Evolutionary conservation across 2,329 filamentous ascomycete species (phyloP).

Genomic region (Xylaria sp.): DNA sequence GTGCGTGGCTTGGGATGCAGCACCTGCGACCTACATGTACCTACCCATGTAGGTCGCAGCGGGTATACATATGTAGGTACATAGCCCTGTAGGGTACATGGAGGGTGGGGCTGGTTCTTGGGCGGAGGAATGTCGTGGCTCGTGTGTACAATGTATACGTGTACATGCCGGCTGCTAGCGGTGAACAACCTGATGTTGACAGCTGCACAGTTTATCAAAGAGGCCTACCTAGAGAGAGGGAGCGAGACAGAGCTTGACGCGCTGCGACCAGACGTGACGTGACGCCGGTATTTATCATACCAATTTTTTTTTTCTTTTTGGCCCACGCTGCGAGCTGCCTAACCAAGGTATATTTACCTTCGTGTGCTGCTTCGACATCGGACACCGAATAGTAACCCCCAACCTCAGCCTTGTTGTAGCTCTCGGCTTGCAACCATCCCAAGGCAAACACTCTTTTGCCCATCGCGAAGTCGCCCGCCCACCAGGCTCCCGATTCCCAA

Average conservation of each 20-base stretch:
- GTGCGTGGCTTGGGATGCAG: too few species aligned
- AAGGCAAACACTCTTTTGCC: neutral
- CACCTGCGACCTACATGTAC: too few species aligned
- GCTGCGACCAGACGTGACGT: conserved; percentile 33
- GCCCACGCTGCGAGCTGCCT: neutral
- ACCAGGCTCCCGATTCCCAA: neutral
- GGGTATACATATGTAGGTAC: neutral
- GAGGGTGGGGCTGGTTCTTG: too few species aligned
- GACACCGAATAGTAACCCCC: too few species aligned
- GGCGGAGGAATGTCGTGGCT: too few species aligned
- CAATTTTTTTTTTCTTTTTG: conserved; percentile 19
- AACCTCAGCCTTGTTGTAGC: neutral
- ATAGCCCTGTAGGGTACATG: neutral
- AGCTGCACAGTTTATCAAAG: conserved; percentile 6
- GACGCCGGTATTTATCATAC: conserved; percentile 20
- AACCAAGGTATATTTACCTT: conserved; percentile 3
- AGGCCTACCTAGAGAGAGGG: conserved; percentile 16
- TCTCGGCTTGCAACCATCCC: neutral
- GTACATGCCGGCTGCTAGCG: neutral
- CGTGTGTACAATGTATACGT: too few species aligned
- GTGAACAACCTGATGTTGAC: conserved; percentile 8
- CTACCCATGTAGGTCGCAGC: too few species aligned
- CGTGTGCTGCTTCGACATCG: neutral
- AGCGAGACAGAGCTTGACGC: conserved; percentile 26
- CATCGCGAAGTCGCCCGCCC: neutral